These are phyloP conservation scores for Pythium diclinum DNA, from an alignment of 352 stramenopile genomes.

Conservation along the genomic window DNA sequence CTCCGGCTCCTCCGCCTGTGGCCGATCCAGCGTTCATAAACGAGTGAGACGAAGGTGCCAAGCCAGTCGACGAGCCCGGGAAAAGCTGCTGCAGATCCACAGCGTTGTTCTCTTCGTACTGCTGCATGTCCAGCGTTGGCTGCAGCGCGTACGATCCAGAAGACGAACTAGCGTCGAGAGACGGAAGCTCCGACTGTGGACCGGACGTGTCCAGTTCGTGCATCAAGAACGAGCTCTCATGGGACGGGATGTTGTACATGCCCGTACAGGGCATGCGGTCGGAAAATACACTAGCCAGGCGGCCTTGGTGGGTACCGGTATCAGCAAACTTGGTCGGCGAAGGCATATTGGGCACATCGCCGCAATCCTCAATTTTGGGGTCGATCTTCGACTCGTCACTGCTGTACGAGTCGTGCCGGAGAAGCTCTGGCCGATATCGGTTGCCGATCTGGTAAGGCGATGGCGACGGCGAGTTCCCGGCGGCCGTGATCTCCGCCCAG, in stretches of 20 bases:
- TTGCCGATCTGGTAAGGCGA: constrained; percentile 13
- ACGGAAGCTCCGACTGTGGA: not conserved
- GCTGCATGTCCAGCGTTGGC: constrained; percentile 22
- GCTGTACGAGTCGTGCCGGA: constrained; percentile 8
- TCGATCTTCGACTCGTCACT: constrained; percentile 17
- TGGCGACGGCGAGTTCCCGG: not conserved
- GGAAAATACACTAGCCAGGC: constrained; percentile 24
- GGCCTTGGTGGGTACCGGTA: constrained; percentile 20
- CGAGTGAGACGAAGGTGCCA: not conserved
- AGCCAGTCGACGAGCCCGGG: constrained; percentile 1
- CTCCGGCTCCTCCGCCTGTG: not conserved
- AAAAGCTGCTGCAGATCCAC: constrained; percentile 33
- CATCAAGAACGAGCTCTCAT: constrained; percentile 17
- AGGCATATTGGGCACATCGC: not conserved
- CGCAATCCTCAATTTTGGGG: constrained; percentile 3
- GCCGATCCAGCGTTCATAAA: not conserved
- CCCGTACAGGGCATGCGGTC: constrained; percentile 28
- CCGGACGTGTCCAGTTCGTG: constrained; percentile 6
- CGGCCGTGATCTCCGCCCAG: constrained; percentile 23
- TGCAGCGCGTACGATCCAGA: constrained; percentile 5
- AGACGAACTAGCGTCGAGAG: constrained; percentile 1
- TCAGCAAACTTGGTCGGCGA: not conserved
- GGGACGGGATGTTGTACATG: constrained; percentile 13
- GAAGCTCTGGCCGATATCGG: constrained; percentile 11
- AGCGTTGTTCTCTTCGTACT: constrained; percentile 21